Conservation (phyloP, 495 filamentous ascomycete species). For the Hyaloscypha bicolor region DNA sequence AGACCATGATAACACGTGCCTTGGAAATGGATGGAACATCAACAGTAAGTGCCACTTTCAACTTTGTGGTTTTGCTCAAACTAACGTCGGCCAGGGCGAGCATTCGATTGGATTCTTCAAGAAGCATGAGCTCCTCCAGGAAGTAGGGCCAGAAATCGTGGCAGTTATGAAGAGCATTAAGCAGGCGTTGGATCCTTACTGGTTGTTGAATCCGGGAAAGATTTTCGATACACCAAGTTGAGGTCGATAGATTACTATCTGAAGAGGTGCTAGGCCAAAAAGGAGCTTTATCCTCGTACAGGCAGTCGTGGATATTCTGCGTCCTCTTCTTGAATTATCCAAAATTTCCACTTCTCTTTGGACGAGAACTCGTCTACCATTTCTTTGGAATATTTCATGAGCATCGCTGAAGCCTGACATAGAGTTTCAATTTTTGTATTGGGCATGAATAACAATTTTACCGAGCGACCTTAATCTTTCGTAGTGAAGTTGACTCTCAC, state of each 20-base stretch:
- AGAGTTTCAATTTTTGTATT: too few relatives aligned
- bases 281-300: too few relatives aligned
- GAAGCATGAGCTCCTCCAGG: constrained; percentile 69
- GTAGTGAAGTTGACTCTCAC: too few relatives aligned
- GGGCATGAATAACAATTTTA: too few relatives aligned
- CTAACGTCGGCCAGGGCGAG: constrained; percentile 56
- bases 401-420: too few relatives aligned
- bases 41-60: constrained; percentile 50
- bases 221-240: constrained; percentile 64
- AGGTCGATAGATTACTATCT: not conserved
- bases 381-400: not conserved
- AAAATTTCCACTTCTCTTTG: too few relatives aligned
- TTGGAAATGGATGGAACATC: constrained; percentile 92
- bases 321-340: too few relatives aligned
- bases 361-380: not conserved
- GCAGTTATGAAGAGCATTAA: constrained; percentile 86
- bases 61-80: not conserved
- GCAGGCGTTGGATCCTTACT: constrained; percentile 75
- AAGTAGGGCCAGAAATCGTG: constrained; percentile 78
- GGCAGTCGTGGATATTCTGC: too few relatives aligned
- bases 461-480: too few relatives aligned
- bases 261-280: not conserved
- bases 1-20: constrained; percentile 84
- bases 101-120: constrained; percentile 88
- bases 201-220: constrained; percentile 90